Evolutionary conservation across 805 yeast species (phyloP).

Genomic region (Candida anglica): DNA sequence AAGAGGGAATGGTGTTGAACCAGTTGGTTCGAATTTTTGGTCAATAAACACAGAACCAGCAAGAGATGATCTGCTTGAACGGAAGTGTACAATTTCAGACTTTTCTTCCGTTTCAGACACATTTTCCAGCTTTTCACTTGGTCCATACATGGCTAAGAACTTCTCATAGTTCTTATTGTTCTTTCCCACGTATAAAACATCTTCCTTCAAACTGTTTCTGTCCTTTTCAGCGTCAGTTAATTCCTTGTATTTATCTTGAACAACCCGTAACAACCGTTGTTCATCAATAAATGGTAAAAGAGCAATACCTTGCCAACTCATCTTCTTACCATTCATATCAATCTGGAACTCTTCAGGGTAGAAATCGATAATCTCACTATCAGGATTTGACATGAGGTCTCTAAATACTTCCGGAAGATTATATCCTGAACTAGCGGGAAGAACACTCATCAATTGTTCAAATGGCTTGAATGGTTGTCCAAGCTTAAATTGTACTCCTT

Average conservation of each 20-base stretch:
- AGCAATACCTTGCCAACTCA: conserved; percentile 95
- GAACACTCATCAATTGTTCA: conserved; percentile 91
- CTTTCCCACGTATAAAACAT: conserved; percentile 64
- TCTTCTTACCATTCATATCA: conserved; percentile 93
- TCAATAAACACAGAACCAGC: conserved; percentile 54
- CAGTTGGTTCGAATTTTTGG: conserved; percentile 31
- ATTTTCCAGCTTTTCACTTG: conserved; percentile 13
- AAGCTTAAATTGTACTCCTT: conserved; percentile 50
- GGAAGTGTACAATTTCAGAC: conserved; percentile 33
- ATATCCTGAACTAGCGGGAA: conserved; percentile 92
- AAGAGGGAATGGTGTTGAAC: conserved; percentile 42
- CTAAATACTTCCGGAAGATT: conserved; percentile 78
- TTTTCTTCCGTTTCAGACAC: no score
- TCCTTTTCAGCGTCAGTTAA: conserved; percentile 64
- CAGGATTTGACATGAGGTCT: conserved; percentile 73
- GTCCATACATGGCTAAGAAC: conserved; percentile 35
- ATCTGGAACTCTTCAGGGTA: conserved; percentile 85
- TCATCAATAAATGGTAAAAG: conserved; percentile 89
- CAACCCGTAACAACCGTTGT: conserved; percentile 61
- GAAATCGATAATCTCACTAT: conserved; percentile 83
- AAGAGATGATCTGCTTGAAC: conserved; percentile 49
- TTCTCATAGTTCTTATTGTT: conserved; percentile 48
- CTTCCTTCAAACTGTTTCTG: conserved; percentile 69
- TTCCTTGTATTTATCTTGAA: conserved; percentile 56
- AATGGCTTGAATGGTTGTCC: conserved; percentile 87